Evolutionary conservation across 2,329 filamentous ascomycete genomes (phyloP).

Genomic region (Sclerotiophoma versabilis): DNA sequence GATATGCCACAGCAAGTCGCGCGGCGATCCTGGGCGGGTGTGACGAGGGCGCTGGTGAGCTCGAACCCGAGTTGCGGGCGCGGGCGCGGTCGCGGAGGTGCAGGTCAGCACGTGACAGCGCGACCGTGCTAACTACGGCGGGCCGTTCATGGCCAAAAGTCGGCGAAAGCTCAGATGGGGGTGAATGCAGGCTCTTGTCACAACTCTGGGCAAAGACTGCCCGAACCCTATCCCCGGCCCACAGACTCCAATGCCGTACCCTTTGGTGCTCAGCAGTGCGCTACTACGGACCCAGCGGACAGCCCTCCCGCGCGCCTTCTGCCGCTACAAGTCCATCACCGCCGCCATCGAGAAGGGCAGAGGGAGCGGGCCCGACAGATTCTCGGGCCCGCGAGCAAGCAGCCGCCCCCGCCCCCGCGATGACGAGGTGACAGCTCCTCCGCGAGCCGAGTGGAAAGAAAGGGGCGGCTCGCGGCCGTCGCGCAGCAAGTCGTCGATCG

Average conservation of each 20-base stretch:
- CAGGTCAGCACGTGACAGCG: not conserved
- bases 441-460: conserved; percentile 8
- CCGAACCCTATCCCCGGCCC: not conserved
- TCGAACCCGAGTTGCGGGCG: not conserved
- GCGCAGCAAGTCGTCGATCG: conserved; percentile 16
- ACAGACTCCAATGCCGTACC: conserved; percentile 30
- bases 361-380: conserved; percentile 19
- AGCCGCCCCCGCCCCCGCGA: conserved; percentile 12
- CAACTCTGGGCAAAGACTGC: not conserved
- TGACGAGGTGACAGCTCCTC: not conserved
- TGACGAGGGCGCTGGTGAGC: not conserved
- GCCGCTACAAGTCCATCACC: conserved; percentile 43
- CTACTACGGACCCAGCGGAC: conserved; percentile 25
- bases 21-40: too few relatives aligned
- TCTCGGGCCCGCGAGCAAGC: conserved; percentile 18
- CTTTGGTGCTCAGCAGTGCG: conserved; percentile 22
- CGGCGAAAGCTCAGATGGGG: conserved; percentile 3
- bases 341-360: conserved; percentile 43
- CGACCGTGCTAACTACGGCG: conserved; percentile 7
- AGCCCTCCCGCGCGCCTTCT: conserved; percentile 24
- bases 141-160: conserved; percentile 14
- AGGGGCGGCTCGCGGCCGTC: conserved; percentile 6
- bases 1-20: too few relatives aligned
- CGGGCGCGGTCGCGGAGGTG: not conserved
- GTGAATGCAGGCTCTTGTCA: not conserved